Evolutionary conservation across 2,329 filamentous ascomycete species (phyloP), one percentile per base, ranked within the genome.

Genomic region (Cryphonectria naterciae): DNA sequence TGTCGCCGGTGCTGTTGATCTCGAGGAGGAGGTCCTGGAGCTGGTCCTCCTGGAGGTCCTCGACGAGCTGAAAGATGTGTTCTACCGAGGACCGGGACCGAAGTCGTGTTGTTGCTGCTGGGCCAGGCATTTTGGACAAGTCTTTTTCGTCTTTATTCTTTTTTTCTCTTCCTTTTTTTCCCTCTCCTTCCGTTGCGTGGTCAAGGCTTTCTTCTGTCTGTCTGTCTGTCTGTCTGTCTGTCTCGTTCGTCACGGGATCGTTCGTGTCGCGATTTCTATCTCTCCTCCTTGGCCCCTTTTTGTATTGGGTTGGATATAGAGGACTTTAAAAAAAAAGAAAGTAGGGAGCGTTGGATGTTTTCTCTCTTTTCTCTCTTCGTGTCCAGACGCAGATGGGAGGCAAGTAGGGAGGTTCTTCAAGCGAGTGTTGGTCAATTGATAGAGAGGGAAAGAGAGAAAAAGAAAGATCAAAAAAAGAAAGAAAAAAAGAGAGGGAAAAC

Each of bases 81-180:
- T 78, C 77, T 49, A 78, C 71, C 32, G 76, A 78, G 35, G 77
- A 77, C 70, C 75, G 74, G 60, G 76, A 75, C 43, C 77, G 75
- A 28, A 74, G 75, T 64, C 77, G 75, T 17, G 73, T 74, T 63
- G 69, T 75, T 22, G 72, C 72, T 63, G 69, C 68, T 35, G 68
- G 56, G 60, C 37, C 37, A 10, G 73, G 39, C 74, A 75, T 75
- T 25, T 28, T 73, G 62, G 63, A 1, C 54, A 54, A 41, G 10
- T 15, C 11, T 28, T 11, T 28, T 28, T 56, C 28, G 5, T 54
- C 13, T 52, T 3, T 52, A 5, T 25, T 28, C 6, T 56, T 56
- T 28, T 25, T 6, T 28, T 15, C 1, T 11, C 1, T 52, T 7
- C 4, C 4, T 2, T 52, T 46, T 3, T 19, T 46, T 13, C 19